Conservation (phyloP, 768 basidiomycete genomes). For the Basidioascus undulatus region DNA sequence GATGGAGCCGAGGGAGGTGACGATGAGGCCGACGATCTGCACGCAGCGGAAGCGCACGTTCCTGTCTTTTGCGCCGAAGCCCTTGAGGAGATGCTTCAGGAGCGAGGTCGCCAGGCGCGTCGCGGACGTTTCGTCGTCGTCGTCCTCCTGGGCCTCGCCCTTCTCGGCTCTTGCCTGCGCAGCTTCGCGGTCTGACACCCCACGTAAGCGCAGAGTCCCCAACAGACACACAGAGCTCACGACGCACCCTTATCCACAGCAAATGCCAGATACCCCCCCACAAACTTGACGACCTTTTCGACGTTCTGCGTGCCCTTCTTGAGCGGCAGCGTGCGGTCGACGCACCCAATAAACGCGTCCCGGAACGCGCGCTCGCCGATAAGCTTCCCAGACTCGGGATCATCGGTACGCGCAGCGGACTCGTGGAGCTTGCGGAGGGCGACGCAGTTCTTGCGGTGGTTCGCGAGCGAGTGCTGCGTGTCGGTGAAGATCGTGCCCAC, state of each 20-base stretch:
- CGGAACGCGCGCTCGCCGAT: constrained; percentile 58
- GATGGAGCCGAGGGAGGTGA: constrained; percentile 54
- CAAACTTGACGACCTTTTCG: constrained; percentile 58
- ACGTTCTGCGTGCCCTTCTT: constrained; percentile 61
- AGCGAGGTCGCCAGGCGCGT: constrained; percentile 44
- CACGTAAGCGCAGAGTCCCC: neutral
- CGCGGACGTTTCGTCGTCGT: constrained; percentile 36
- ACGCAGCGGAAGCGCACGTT: constrained; percentile 54
- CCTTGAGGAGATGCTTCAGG: constrained; percentile 46
- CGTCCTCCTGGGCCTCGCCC: constrained; percentile 24
- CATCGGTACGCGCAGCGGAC: constrained; percentile 21
- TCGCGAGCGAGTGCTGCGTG: constrained; percentile 43
- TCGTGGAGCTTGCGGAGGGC: constrained; percentile 55
- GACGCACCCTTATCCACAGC: constrained; percentile 45
- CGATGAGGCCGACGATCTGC: constrained; percentile 52
- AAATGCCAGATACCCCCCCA: constrained; percentile 51
- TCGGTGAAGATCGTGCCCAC: constrained; percentile 77
- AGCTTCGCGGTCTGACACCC: neutral
- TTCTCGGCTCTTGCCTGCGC: constrained; percentile 9
- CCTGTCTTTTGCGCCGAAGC: constrained; percentile 71
- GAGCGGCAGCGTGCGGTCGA: constrained; percentile 35
- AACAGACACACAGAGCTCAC: constrained; percentile 8
- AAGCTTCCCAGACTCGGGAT: constrained; percentile 23
- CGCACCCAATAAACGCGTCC: constrained; percentile 31
- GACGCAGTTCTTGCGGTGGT: constrained; percentile 75